phyloP scores from a whole-genome alignment of 164 flowering plant species.

The Amborella trichopoda region DNA sequence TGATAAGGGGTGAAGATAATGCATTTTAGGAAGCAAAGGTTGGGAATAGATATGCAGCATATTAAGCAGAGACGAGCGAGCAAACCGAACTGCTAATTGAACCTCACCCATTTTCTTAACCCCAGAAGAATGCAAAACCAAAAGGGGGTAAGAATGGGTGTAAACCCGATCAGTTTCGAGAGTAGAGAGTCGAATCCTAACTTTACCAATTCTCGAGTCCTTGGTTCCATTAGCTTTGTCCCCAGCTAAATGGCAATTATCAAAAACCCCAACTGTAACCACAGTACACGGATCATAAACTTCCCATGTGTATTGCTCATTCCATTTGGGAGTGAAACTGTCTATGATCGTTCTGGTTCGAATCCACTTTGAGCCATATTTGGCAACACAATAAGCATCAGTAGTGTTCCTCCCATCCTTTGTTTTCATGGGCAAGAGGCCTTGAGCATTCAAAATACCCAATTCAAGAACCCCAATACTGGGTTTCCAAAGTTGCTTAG shows the following conservation, averaged over 20 bases:
- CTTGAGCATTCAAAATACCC: constrained; percentile 41
- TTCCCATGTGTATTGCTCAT: constrained; percentile 53
- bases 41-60: constrained; percentile 22
- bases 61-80: constrained; percentile 22
- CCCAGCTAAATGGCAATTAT: constrained; percentile 28
- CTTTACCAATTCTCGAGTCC: constrained; percentile 44
- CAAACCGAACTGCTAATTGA: constrained; percentile 44
- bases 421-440: constrained; percentile 29
- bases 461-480: constrained; percentile 43
- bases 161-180: constrained; percentile 38
- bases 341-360: constrained; percentile 38
- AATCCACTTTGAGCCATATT: constrained; percentile 53
- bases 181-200: constrained; percentile 40
- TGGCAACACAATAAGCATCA: constrained; percentile 57
- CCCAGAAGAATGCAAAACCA: constrained; percentile 33
- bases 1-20: constrained; percentile 32
- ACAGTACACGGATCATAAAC: constrained; percentile 55
- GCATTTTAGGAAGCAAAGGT: constrained; percentile 43
- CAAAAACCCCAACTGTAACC: constrained; percentile 46
- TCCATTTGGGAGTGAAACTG: constrained; percentile 32
- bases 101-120: constrained; percentile 57
- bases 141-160: constrained; percentile 41
- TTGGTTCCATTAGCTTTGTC: constrained; percentile 6
- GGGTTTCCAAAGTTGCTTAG: constrained; percentile 30
- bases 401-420: constrained; percentile 21